Conservation (phyloP, 768 basidiomycete species). For the Tricholoma matsutake region DNA sequence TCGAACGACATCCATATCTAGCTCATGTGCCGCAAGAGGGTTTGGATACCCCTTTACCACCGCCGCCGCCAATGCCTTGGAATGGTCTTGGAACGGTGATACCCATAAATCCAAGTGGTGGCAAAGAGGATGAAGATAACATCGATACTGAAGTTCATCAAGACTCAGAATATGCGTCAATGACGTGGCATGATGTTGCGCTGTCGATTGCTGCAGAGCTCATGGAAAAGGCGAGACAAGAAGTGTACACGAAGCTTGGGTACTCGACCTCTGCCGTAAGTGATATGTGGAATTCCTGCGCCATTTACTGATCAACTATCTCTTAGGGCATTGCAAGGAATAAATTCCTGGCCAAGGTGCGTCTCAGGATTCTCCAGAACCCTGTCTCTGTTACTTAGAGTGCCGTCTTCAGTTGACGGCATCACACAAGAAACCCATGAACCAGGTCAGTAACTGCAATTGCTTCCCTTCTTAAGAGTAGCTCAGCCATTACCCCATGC, state of each 20-base stretch:
- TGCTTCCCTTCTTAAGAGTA: not conserved
- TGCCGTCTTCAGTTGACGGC: constrained; percentile 63
- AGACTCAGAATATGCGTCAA: constrained; percentile 28
- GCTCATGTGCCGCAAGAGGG: constrained; percentile 68
- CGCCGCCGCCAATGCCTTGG: constrained; percentile 67
- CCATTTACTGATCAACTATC: not conserved
- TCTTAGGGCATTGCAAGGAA: constrained; percentile 84
- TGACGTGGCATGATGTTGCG: constrained; percentile 91
- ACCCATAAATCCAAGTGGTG: constrained; percentile 41
- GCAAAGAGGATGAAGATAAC: not conserved
- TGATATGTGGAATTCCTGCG: constrained; percentile 5
- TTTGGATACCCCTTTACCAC: constrained; percentile 73
- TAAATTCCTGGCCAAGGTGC: constrained; percentile 92
- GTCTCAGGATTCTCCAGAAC: not conserved
- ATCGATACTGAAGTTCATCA: not conserved
- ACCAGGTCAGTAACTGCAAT: constrained; percentile 52
- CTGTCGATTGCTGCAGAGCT: constrained; percentile 85
- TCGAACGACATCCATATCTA: constrained; percentile 77
- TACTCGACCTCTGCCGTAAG: constrained; percentile 94
- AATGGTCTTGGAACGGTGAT: constrained; percentile 56
- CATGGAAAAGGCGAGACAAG: constrained; percentile 70
- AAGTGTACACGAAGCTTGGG: constrained; percentile 67
- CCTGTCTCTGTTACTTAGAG: not conserved
- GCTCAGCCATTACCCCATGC: not conserved
- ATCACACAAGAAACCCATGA: constrained; percentile 88